Evolutionary conservation across 805 yeast species (phyloP).

Genomic region (Monosporozyma yasuniensis): DNA sequence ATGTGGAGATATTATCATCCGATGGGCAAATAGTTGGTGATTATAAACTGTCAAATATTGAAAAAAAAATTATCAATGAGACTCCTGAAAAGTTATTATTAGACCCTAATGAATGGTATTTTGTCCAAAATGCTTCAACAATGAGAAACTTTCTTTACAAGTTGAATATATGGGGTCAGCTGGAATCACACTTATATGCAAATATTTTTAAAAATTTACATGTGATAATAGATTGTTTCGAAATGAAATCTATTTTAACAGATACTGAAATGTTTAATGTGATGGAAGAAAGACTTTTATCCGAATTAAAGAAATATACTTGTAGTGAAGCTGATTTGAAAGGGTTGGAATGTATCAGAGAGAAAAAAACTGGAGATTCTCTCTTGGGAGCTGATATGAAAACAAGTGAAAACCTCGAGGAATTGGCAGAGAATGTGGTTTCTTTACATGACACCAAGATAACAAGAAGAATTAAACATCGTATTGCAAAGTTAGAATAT

Average conservation of each 20-base stretch:
- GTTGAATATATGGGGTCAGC: conserved; percentile 61
- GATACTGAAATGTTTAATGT: conserved; percentile 36
- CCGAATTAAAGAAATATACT: conserved; percentile 32
- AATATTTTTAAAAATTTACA: conserved; percentile 16
- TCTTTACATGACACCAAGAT: conserved; percentile 6
- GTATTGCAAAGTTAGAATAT: conserved; percentile 20
- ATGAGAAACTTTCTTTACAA: conserved; percentile 46
- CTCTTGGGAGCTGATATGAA: not conserved
- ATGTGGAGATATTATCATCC: conserved; percentile 14
- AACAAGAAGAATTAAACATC: conserved; percentile 16
- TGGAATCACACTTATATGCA: conserved; percentile 56
- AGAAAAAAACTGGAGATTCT: not conserved
- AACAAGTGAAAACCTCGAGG: conserved; percentile 8
- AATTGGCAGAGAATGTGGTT: conserved; percentile 1
- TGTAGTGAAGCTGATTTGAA: not conserved
- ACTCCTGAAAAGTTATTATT: conserved; percentile 44
- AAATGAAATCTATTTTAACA: conserved; percentile 48
- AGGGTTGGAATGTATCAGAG: not conserved
- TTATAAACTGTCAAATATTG: conserved; percentile 22
- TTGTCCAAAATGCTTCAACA: conserved; percentile 48
- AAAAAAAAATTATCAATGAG: conserved; percentile 61
- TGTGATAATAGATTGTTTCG: conserved; percentile 34
- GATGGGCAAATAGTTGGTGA: conserved; percentile 11
- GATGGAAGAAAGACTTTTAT: conserved; percentile 35
- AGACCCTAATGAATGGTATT: conserved; percentile 54